Evolutionary conservation across 345 rosid species (phyloP).

Genomic region (Microthlaspi erraticum): DNA sequence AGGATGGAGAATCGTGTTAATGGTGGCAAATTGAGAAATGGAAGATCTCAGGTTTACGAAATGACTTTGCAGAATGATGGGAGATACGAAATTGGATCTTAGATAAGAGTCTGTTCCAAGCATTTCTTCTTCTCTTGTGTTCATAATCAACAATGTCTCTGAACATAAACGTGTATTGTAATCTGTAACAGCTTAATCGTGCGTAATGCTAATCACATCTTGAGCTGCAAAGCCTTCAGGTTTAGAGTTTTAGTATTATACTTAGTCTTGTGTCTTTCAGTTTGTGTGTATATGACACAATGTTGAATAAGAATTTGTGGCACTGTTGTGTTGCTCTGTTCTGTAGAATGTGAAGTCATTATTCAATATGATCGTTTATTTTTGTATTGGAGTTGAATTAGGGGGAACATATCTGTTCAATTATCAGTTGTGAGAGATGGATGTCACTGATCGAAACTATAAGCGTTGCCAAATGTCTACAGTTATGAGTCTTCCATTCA

Average conservation of each 20-base stretch:
- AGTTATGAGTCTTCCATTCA: background rate
- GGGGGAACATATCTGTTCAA: background rate
- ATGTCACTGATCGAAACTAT: background rate
- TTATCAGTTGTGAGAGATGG: background rate
- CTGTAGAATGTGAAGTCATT: constrained; percentile 3
- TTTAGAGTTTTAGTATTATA: background rate
- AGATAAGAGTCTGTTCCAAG: background rate
- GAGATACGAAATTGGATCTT: constrained; percentile 44
- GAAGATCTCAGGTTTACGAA: constrained; percentile 33
- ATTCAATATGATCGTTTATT: background rate
- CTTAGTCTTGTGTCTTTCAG: too few relatives aligned
- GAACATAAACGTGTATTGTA: constrained; percentile 30
- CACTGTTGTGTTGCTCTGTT: background rate
- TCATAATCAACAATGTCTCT: constrained; percentile 21
- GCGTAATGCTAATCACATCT: background rate
- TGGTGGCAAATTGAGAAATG: constrained; percentile 40
- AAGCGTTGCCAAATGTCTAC: constrained; percentile 6
- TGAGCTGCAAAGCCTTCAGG: constrained; percentile 14
- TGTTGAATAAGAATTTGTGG: background rate
- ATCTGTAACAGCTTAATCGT: constrained; percentile 16
- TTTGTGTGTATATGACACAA: too few relatives aligned
- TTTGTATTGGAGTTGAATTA: constrained; percentile 17
- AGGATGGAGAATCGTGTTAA: constrained; percentile 34
- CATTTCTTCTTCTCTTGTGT: background rate
- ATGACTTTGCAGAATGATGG: constrained; percentile 46